Evolutionary conservation across 257 asterid genomes (phyloP), one percentile per base, ranked within the genome.

Genomic region (Solanum acaule): DNA sequence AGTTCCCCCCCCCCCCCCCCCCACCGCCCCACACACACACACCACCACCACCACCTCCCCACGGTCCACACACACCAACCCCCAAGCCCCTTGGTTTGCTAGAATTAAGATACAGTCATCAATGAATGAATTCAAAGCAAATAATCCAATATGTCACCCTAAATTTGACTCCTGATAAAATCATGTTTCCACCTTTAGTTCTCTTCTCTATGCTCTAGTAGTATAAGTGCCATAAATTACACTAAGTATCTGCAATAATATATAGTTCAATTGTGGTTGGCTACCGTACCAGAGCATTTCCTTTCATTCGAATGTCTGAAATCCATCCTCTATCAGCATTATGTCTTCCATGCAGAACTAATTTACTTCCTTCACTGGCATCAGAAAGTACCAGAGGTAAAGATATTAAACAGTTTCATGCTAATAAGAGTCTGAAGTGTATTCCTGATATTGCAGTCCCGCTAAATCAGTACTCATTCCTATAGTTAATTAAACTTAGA

Each of bases 251-350:
- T 46, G 20, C 11, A 10, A 49, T 31, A 81, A 46, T 81, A 1
- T 29, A 27, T 9, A 49, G 6, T 29, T 29, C 40, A 29, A 49
- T n/a, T 46, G 88, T 31, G 18, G 61, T 13, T 16, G 40, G 33
- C 15, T 46, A 84, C 77, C 23, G 82, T 90, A 95, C 99, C 98
- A 93, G 94, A 90, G 95, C 78, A 88, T 90, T 87, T 87, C 98
- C 96, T 13, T 82, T 89, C 92, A 87, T 94, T 88, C 94, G 92
- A 75, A 94, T 92, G 77, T 93, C 96, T 77, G 93, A 88, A 88
- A 96, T 93, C 99, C 99, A 97, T 88, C 91, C 95, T 88, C 89
- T 89, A 94, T 97, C 98, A 82, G 94, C 98, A 93, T 96, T 93
- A 90, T 97, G 98, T 86, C 98, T 95, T 91, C 98, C 99, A 89